Conservation (phyloP, 2,329 filamentous ascomycete genomes). For the Coniochaeta prunicola region DNA sequence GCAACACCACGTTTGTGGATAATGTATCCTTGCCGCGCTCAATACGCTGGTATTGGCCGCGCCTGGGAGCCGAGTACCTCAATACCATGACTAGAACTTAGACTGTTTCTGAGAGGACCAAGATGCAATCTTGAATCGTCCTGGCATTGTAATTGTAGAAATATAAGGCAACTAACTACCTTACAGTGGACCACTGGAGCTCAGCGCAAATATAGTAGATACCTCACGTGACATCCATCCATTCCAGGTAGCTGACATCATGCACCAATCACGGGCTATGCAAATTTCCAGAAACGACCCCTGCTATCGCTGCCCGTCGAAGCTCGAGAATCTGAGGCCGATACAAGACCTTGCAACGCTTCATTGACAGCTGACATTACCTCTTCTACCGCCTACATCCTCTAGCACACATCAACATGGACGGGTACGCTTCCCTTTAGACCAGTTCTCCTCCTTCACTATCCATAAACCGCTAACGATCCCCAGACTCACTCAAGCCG, state of each 20-base stretch:
- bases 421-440: neutral
- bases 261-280: neutral
- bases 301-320: neutral
- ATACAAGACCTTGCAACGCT: neutral
- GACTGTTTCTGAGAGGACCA: too few species aligned
- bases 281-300: neutral
- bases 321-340: neutral
- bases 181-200: too few species aligned
- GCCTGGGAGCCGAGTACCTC: too few species aligned
- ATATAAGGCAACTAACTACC: too few species aligned
- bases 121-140: too few species aligned
- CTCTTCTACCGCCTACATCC: neutral
- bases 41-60: too few species aligned
- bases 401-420: neutral
- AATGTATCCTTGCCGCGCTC: too few species aligned
- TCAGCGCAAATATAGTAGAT: too few species aligned
- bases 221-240: neutral
- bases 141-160: too few species aligned
- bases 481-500: slow-evolving; percentile 58
- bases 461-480: neutral
- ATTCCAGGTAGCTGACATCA: neutral
- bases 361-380: neutral
- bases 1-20: too few species aligned
- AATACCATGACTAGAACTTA: too few species aligned
- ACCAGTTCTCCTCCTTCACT: neutral